Conservation (phyloP, 805 yeast genomes). For the Spathaspora passalidarum region DNA sequence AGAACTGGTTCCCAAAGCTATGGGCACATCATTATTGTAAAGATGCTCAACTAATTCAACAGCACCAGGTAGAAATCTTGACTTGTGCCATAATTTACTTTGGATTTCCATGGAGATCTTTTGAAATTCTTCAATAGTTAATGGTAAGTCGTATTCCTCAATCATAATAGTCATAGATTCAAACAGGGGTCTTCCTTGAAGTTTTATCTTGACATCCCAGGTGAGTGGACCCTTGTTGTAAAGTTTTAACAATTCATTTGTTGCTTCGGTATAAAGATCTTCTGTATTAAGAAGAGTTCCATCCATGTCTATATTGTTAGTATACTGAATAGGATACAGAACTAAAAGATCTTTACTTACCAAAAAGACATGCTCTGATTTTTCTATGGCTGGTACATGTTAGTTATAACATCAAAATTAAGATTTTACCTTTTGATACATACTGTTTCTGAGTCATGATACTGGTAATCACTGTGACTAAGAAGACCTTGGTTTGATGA, state of each 20-base stretch:
- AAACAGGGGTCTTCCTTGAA: slow-evolving; percentile 91
- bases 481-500: background rate
- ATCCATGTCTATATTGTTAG: slow-evolving; percentile 70
- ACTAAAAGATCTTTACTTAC: slow-evolving; percentile 36
- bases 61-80: slow-evolving; percentile 83
- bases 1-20: slow-evolving; percentile 91
- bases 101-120: slow-evolving; percentile 53
- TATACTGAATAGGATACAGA: background rate
- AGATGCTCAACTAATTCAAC: slow-evolving; percentile 59
- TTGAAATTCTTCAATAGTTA: slow-evolving; percentile 62
- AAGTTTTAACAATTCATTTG: slow-evolving; percentile 60
- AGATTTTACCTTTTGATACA: background rate
- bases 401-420: background rate
- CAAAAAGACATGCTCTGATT: slow-evolving; percentile 69
- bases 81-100: slow-evolving; percentile 56
- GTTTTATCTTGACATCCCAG: slow-evolving; percentile 83
- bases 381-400: slow-evolving; percentile 1
- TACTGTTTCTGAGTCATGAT: slow-evolving; percentile 1
- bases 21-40: slow-evolving; percentile 55
- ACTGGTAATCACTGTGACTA: background rate
- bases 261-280: slow-evolving; percentile 80
- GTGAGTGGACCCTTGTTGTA: slow-evolving; percentile 78
- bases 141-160: slow-evolving; percentile 63
- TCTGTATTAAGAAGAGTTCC: slow-evolving; percentile 92
- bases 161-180: slow-evolving; percentile 65